Evolutionary conservation across 495 filamentous ascomycete species (phyloP).

Genomic region (Aspergillus bridgeri): DNA sequence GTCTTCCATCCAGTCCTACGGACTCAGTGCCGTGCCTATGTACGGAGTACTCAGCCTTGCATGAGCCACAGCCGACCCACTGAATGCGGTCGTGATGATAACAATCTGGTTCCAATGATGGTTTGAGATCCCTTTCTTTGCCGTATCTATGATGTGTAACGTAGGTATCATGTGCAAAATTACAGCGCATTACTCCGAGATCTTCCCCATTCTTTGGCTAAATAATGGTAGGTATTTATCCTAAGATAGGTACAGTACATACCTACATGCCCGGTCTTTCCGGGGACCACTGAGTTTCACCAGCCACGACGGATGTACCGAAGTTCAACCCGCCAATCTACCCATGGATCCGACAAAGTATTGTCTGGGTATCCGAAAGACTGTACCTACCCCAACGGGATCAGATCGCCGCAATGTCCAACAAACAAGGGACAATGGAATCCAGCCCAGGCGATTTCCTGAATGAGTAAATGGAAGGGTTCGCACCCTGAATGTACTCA

Average conservation of each 20-base stretch:
- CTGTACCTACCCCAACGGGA: too few relatives aligned
- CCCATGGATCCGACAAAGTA: neutral
- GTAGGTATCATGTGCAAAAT: neutral
- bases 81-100: neutral
- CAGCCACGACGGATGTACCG: neutral
- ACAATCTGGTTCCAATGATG: neutral
- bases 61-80: neutral
- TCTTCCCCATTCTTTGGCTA: too few relatives aligned
- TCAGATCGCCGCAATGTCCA: neutral
- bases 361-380: neutral
- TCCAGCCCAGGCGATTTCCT: neutral
- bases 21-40: too few relatives aligned
- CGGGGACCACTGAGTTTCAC: neutral
- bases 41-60: too few relatives aligned
- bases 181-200: too few relatives aligned
- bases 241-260: neutral
- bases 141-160: neutral
- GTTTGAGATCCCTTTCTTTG: neutral
- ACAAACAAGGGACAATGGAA: neutral
- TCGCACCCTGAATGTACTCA: neutral
- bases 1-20: too few relatives aligned
- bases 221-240: too few relatives aligned
- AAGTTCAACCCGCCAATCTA: neutral
- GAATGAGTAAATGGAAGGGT: neutral
- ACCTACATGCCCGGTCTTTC: neutral